Evolutionary conservation across 306 rosid genomes (phyloP).

Genomic region (Cyamopsis tetragonoloba): DNA sequence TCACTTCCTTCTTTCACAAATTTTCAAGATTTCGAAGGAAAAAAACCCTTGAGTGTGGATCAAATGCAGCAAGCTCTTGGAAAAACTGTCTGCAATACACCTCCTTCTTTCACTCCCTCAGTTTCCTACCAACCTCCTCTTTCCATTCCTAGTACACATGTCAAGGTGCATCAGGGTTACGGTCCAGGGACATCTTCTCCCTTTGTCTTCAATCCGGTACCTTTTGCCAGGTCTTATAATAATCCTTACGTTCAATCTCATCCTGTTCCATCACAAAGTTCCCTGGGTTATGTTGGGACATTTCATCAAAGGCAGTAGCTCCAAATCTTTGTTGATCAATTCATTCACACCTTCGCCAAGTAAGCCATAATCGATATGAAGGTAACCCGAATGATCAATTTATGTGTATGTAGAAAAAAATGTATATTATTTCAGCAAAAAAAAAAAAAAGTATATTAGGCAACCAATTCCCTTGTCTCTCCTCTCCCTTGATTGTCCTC

Average conservation of each 20-base stretch:
- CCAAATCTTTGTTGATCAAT: conserved; percentile 17
- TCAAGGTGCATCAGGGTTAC: background rate
- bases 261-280: background rate
- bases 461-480: background rate
- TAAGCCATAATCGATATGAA: background rate
- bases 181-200: conserved; percentile 15
- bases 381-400: conserved; percentile 9
- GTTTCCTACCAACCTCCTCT: conserved; percentile 13
- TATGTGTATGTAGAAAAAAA: too few relatives aligned
- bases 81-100: background rate
- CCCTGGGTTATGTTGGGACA: background rate
- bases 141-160: conserved; percentile 11
- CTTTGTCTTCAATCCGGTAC: background rate
- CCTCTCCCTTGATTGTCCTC: background rate
- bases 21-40: too few relatives aligned
- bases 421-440: too few relatives aligned
- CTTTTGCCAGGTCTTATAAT: conserved; percentile 4
- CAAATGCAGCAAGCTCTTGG: background rate
- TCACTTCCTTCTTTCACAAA: too few relatives aligned
- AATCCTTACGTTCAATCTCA: background rate
- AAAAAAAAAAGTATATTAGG: too few relatives aligned
- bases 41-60: background rate
- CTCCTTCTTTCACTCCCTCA: background rate
- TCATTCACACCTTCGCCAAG: conserved; percentile 4
- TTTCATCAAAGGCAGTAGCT: conserved; percentile 10